These are phyloP conservation scores for Eurotiales sp. DNA, from an alignment of 2,329 filamentous ascomycete species.

Conservation along the genomic window DNA sequence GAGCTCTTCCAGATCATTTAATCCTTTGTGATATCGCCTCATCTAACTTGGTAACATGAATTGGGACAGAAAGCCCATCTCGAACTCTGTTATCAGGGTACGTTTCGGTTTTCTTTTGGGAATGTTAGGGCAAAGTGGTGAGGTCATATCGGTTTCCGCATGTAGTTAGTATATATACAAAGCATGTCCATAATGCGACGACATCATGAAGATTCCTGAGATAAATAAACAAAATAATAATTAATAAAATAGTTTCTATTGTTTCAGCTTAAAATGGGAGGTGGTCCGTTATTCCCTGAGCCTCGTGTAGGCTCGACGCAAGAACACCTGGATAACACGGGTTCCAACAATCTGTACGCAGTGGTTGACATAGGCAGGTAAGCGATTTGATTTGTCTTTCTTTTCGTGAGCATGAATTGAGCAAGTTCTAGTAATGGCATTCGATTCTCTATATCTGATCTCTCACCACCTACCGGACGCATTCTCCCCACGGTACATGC, in stretches of 20 bases:
- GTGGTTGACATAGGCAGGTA: constrained; percentile 42
- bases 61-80: no score
- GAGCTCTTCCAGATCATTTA: no score
- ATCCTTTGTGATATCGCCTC: no score
- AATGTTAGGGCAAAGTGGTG: constrained; percentile 1
- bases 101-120: background rate
- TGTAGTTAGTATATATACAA: background rate
- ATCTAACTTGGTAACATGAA: no score
- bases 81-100: no score
- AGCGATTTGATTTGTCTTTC: background rate
- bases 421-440: constrained; percentile 67
- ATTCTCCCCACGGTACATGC: constrained; percentile 74
- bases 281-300: constrained; percentile 2
- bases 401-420: background rate
- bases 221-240: background rate
- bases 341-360: constrained; percentile 25
- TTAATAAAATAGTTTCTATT: background rate
- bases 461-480: constrained; percentile 65
- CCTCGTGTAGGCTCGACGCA: background rate
- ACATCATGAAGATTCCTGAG: background rate
- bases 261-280: constrained; percentile 2
- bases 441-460: constrained; percentile 81
- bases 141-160: constrained; percentile 9
- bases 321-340: background rate
- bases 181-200: background rate